phyloP scores from a whole-genome alignment of 345 rosid genomes.

The Pugionium cornutum region DNA sequence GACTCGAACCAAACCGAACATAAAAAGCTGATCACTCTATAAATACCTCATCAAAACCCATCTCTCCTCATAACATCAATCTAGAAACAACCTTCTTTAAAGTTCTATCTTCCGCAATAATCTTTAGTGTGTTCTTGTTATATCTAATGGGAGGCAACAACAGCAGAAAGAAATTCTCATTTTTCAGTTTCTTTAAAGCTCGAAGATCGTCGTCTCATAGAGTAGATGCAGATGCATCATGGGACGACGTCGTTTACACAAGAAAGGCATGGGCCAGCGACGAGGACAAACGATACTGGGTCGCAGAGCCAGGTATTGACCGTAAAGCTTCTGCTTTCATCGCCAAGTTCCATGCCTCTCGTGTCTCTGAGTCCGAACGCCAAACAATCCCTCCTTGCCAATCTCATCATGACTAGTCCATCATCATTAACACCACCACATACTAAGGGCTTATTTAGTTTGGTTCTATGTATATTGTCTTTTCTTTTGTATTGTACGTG shows the following conservation, averaged over 20 bases:
- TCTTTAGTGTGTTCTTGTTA: slow-evolving; percentile 13
- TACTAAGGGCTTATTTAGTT: slow-evolving; percentile 1
- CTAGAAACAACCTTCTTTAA: slow-evolving; percentile 2
- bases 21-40: slow-evolving; percentile 31
- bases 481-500: slow-evolving; percentile 4
- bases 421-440: background rate
- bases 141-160: slow-evolving; percentile 46
- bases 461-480: slow-evolving; percentile 34
- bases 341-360: slow-evolving; percentile 52
- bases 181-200: slow-evolving; percentile 45
- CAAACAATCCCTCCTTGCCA: slow-evolving; percentile 41
- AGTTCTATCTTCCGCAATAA: background rate
- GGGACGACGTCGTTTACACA: slow-evolving; percentile 35
- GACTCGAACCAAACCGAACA: slow-evolving; percentile 34
- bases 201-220: slow-evolving; percentile 38
- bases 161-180: slow-evolving; percentile 39
- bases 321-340: slow-evolving; percentile 58
- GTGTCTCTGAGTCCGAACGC: slow-evolving; percentile 47
- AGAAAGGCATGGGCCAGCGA: slow-evolving; percentile 51
- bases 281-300: slow-evolving; percentile 46
- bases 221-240: slow-evolving; percentile 21
- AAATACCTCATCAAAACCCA: slow-evolving; percentile 22
- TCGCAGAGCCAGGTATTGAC: slow-evolving; percentile 55
- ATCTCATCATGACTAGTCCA: slow-evolving; percentile 33
- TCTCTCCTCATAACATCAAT: slow-evolving; percentile 21